A percentile compares a stretch with the other conserved stretches of the same genome.
phyloP scores from a whole-genome alignment of 495 filamentous ascomycete genomes.

The Hypoxylon fuscum region DNA sequence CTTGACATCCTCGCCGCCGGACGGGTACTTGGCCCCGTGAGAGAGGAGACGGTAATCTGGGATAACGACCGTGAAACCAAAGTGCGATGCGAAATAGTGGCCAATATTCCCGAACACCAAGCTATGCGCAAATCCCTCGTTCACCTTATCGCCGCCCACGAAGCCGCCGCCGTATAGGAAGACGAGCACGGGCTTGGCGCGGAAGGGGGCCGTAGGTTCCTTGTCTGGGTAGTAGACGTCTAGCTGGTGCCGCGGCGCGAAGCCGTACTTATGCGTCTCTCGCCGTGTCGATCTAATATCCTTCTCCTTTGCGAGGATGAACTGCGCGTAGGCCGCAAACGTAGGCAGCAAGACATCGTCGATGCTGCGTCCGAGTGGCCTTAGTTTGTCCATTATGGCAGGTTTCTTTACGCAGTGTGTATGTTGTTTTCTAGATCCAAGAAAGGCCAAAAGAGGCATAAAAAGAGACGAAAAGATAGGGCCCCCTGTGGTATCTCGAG shows the following conservation, averaged over 20 bases:
- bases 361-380: conserved; percentile 48
- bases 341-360: conserved; percentile 45
- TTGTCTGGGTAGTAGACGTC: conserved; percentile 50
- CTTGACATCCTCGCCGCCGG: conserved; percentile 51
- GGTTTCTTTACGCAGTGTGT: not conserved
- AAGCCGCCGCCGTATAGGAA: conserved; percentile 58
- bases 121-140: conserved; percentile 39
- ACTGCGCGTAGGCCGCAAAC: conserved; percentile 47
- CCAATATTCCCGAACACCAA: conserved; percentile 52
- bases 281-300: conserved; percentile 47
- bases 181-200: conserved; percentile 46
- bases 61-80: conserved; percentile 48
- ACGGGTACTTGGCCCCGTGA: conserved; percentile 51
- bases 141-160: conserved; percentile 44
- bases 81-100: conserved; percentile 51
- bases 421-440: not conserved
- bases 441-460: not conserved
- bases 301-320: conserved; percentile 44
- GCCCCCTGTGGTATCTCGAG: not conserved
- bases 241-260: conserved; percentile 47
- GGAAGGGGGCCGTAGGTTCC: conserved; percentile 12
- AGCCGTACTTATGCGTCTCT: conserved; percentile 48
- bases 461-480: not conserved
- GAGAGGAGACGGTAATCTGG: conserved; percentile 53
- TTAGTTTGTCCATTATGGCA: conserved; percentile 49